Conservation (phyloP, 768 basidiomycete species). For the Lactarius quietus region DNA sequence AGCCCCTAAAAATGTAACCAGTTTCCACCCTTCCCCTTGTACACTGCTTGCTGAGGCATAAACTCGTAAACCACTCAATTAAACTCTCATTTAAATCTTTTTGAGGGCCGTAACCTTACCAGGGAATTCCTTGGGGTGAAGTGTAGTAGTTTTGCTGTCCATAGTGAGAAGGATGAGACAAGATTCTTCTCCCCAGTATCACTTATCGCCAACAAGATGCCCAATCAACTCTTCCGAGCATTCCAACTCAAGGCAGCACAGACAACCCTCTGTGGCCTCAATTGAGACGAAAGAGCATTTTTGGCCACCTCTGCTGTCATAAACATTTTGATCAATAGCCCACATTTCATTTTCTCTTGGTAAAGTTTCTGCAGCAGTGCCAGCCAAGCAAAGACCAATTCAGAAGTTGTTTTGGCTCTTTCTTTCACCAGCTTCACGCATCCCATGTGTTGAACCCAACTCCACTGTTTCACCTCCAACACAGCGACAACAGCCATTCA, state of each 20-base stretch:
- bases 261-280: neutral
- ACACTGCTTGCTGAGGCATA: too few relatives aligned
- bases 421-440: neutral
- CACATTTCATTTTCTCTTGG: neutral
- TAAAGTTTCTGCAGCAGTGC: neutral
- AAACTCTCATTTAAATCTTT: too few relatives aligned
- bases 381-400: neutral
- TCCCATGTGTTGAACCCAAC: neutral
- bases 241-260: neutral
- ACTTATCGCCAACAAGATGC: too few relatives aligned
- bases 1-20: too few relatives aligned
- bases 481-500: neutral
- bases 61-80: too few relatives aligned
- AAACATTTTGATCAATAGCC: neutral
- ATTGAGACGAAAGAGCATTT: neutral
- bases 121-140: too few relatives aligned
- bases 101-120: too few relatives aligned
- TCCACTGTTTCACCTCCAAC: neutral
- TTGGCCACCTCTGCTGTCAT: neutral
- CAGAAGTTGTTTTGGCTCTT: neutral
- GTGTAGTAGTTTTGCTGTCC: too few relatives aligned
- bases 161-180: too few relatives aligned
- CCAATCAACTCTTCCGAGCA: neutral
- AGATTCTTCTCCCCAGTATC: too few relatives aligned
- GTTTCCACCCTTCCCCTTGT: too few relatives aligned